Percentiles rank a stretch among this genome's conserved stretches.
phyloP scores from a whole-genome alignment of 306 rosid species.

The Erythrophleum fordii region DNA sequence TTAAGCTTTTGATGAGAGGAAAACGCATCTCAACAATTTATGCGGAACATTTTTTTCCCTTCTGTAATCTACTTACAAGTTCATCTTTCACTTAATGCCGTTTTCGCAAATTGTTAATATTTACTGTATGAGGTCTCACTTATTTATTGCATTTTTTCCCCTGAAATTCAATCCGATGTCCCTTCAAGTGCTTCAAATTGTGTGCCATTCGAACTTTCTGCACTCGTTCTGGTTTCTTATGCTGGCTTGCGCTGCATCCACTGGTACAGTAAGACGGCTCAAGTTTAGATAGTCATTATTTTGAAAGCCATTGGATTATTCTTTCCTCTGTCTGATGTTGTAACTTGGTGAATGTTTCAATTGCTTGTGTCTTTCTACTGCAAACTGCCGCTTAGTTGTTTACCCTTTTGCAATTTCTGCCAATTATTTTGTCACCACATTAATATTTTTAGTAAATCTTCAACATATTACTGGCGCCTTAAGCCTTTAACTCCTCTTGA shows the following conservation, averaged over 20 bases:
- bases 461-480: not conserved
- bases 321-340: not conserved
- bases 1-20: not conserved
- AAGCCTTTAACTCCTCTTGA: not conserved
- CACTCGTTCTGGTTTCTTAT: not conserved
- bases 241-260: constrained; percentile 1
- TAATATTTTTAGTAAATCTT: not conserved
- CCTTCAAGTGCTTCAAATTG: constrained; percentile 1
- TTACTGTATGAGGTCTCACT: constrained; percentile 28
- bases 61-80: not conserved
- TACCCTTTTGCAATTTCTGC: constrained; percentile 14
- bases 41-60: not conserved
- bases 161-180: constrained; percentile 13
- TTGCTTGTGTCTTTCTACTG: not conserved
- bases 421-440: constrained; percentile 14
- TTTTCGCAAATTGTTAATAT: not conserved
- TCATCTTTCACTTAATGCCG: constrained; percentile 2
- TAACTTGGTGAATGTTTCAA: constrained; percentile 24
- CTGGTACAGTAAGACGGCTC: not conserved
- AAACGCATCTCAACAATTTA: not conserved
- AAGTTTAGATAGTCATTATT: constrained; percentile 27
- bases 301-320: not conserved
- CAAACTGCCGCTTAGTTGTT: not conserved
- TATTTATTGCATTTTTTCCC: constrained; percentile 3
- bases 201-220: constrained; percentile 26